Evolutionary conservation across 441 rosid species (phyloP), one percentile per base, ranked within the genome.

Genomic region (Biscutella auriculata): DNA sequence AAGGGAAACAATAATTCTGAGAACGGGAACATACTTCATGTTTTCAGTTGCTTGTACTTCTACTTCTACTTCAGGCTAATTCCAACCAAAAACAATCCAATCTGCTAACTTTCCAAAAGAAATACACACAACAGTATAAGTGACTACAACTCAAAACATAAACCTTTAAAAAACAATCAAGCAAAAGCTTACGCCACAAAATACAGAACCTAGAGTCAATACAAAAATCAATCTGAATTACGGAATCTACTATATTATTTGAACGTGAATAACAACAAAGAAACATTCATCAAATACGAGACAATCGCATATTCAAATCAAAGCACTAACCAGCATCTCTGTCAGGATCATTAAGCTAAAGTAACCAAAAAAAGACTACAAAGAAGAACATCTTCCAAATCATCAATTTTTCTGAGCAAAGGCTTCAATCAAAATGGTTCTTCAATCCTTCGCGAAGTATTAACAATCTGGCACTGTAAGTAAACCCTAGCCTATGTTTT

Each of bases 401-500:
- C 2, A 26, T 29, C 48, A 63, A 11, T 42, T 21, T 33, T 4
- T 4, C 36, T 6, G 16, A 54, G 29, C 39, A 9, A 6, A 35
- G 28, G 15, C 26, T 55, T 29, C 27, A 36, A 55, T 27, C 8
- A 36, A 9, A 63, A 16, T 12, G 53, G 19, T 23, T 62, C 26
- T 55, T 29, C 27, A 49, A 35, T 50, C n/a, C 1, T 28, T 17
- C 4, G 1, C 30, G 4, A 37, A 32, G 25, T n/a, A 55, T 27
- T 8, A 10, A 39, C 17, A 48, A n/a, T 44, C 48, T 1, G 4
- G 53, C 54, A 53, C 41, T 29, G 62, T 21, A 51, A 26, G 62
- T 1, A 19, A 70, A 48, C 70, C 53, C 65, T 65, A 28, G 36
- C 14, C n/a, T 47, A 58, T 11, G 51, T 2, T 19, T 58, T 27